phyloP scores from a whole-genome alignment of 1,284 basidiomycete genomes.

The Leccinum olivaceoglutinosum region DNA sequence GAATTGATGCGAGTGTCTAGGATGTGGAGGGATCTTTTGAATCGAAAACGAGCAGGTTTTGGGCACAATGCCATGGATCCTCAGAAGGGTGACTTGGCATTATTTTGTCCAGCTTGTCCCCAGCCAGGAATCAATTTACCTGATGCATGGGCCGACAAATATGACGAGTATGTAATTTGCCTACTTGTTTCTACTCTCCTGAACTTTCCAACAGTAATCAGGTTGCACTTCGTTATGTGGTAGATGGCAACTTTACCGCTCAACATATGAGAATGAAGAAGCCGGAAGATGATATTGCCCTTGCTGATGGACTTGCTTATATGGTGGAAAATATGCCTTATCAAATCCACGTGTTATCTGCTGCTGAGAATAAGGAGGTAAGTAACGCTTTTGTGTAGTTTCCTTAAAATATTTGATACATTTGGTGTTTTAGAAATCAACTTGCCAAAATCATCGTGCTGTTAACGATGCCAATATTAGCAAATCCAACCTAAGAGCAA shows the following conservation, averaged over 20 bases:
- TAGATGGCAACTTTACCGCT: slow-evolving; percentile 16
- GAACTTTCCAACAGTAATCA: neutral
- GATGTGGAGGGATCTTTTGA: slow-evolving; percentile 10
- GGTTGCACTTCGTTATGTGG: slow-evolving; percentile 4
- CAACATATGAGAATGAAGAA: slow-evolving; percentile 14
- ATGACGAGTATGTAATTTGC: neutral
- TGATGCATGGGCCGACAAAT: neutral
- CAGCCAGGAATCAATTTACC: slow-evolving; percentile 12
- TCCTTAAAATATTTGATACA: neutral
- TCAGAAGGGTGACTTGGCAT: neutral
- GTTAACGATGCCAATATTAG: slow-evolving; percentile 9
- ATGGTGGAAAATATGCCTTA: slow-evolving; percentile 11
- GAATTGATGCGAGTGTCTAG: neutral
- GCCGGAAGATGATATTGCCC: slow-evolving; percentile 9
- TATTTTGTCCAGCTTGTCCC: slow-evolving; percentile 13
- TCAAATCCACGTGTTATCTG: slow-evolving; percentile 4
- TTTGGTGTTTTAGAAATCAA: slow-evolving; percentile 5
- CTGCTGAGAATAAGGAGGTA: slow-evolving; percentile 7
- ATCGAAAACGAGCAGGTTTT: slow-evolving; percentile 4
- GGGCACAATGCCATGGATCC: neutral
- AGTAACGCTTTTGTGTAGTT: neutral
- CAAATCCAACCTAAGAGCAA: slow-evolving; percentile 7
- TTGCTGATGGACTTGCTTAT: slow-evolving; percentile 12
- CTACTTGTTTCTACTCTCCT: neutral
- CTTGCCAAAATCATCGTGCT: slow-evolving; percentile 14